A percentile compares a stretch with the other conserved stretches of the same genome.
Evolutionary conservation across 2,329 filamentous ascomycete genomes (phyloP).

Genomic region (Leptoxyphium fumago): DNA sequence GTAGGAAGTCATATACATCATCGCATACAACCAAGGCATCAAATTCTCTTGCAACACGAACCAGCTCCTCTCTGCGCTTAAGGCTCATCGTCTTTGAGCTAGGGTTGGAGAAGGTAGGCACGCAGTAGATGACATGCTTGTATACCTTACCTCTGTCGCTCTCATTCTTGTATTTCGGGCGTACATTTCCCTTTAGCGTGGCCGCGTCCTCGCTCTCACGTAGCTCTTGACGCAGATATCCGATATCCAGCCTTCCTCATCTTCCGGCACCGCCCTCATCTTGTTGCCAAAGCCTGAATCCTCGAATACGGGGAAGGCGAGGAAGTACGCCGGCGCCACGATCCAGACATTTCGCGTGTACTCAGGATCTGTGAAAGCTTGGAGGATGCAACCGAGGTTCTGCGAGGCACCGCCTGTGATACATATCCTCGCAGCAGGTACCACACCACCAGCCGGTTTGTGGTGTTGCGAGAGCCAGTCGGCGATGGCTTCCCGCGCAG

Average conservation of each 20-base stretch:
- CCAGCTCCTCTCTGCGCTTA: constrained; percentile 48
- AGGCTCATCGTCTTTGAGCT: constrained; percentile 70
- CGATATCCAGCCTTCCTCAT: constrained; percentile 59
- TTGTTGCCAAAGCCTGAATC: constrained; percentile 58
- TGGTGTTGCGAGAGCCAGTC: constrained; percentile 57
- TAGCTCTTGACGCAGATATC: constrained; percentile 39
- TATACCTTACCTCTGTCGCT: constrained; percentile 60
- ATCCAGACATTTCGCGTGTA: constrained; percentile 68
- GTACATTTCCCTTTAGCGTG: constrained; percentile 6
- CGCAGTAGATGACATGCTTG: constrained; percentile 73
- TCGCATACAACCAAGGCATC: constrained; percentile 76
- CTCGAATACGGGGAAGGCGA: constrained; percentile 74
- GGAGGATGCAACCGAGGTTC: constrained; percentile 61
- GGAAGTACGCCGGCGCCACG: constrained; percentile 67
- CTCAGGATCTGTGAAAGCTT: constrained; percentile 64
- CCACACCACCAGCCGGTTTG: constrained; percentile 23
- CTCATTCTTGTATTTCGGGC: constrained; percentile 33
- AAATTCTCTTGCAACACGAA: constrained; percentile 61
- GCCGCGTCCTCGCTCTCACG: constrained; percentile 32
- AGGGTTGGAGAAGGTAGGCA: constrained; percentile 81
- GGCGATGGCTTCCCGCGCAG: constrained; percentile 54
- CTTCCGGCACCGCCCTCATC: constrained; percentile 58
- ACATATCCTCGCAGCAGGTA: constrained; percentile 49
- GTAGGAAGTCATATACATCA: constrained; percentile 88
- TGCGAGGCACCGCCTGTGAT: constrained; percentile 79